Base-by-base conservation (phyloP, 805 yeast genomes). In the Saccharomycopsis schoenii region DNA sequence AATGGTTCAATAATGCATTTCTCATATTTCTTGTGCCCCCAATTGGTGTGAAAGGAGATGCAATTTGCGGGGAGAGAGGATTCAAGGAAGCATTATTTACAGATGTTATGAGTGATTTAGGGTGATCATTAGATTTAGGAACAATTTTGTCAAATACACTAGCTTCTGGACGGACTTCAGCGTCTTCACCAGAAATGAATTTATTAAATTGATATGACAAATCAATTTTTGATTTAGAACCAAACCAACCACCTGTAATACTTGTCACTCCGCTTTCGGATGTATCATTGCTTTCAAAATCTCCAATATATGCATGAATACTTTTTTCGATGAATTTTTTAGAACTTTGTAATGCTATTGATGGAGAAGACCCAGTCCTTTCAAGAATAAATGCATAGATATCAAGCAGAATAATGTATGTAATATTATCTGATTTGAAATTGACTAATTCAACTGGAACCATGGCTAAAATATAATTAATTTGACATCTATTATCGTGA, bases 101-200 rank as follows among this genome's bases (percentile, higher is more conserved):
- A 29, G 56, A 34, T 9, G 58, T 43, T 9, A 25, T 37, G 21
- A 42, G 37, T 25, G 58, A 37, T 41, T 21, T 25, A 4, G 58
- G 37, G 17, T 41, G 29, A 24, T 19, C 57, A 51, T 58, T 58
- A 52, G 56, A 34, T n/a, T 24, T 17, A 34, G 50, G 52, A 47
- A 47, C 55, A 19, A 63, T 60, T 55, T 63, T 63, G 34, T 63
- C 65, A 50, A 63, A 63, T 6, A 58, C 55, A 50, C 62, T 61
- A 6, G 34, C 55, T 34, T 55, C 39, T 50, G 52, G n/a, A 12
- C 52, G 40, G 11, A 42, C 58, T 14, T 41, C 63, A 40, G 42
- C 57, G 19, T 63, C 65, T 43, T 63, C 65, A 12, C 65, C 65
- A 8, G 65, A 64, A 52, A 63, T 61, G 36, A 63, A 61, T 51